Evolutionary conservation across 2,329 filamentous ascomycete species (phyloP), one percentile per base, ranked within the genome.

Genomic region (Didymella lethalis): DNA sequence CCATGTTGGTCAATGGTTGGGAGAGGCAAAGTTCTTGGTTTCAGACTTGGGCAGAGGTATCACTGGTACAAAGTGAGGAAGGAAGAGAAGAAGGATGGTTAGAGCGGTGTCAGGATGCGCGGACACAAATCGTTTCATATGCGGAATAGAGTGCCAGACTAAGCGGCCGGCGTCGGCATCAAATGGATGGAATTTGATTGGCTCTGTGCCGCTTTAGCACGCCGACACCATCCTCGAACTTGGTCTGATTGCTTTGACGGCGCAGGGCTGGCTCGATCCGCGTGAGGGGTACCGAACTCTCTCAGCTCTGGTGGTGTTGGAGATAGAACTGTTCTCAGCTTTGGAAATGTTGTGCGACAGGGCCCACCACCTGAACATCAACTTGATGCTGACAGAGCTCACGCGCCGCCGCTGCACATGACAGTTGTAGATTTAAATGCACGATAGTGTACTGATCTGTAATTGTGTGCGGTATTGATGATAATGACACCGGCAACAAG

Each of bases 1-100:
- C 95, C 95, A 99, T 99, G 64, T 56, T 74, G 65, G 63, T 60
- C 60, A 71, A 66, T 66, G 59, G 56, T 57, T 56, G 25, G 45
- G 48, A 10, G 23, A 20, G 47, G 54, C 48, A 23, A 43, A 44
- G 41, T 46, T 47, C 28, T 44, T 32, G 20, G 41, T 20, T 16
- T 7, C 44, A 20, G 11, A 45, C 28, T 25, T 40, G 44, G 29
- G 34, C 51, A 23, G 31, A 46, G 43, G 20, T 47, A 25, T 40
- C 40, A 36, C 45, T 48, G 49, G 36, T 43, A 31, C 45, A 31
- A 29, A 18, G 40, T 8, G 34, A 48, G 31, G 45, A 10, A 45
- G 48, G 49, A 46, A 20, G 29, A 43, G 55, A 49, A 45, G 26
- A 52, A 53, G 23, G 47, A 49, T 49, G 61, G 64, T 64, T 57